Percentiles rank a stretch among this genome's conserved stretches.
phyloP scores from a whole-genome alignment of 192 early-diverging fungal species.

The Irineochytrium annulatum region DNA sequence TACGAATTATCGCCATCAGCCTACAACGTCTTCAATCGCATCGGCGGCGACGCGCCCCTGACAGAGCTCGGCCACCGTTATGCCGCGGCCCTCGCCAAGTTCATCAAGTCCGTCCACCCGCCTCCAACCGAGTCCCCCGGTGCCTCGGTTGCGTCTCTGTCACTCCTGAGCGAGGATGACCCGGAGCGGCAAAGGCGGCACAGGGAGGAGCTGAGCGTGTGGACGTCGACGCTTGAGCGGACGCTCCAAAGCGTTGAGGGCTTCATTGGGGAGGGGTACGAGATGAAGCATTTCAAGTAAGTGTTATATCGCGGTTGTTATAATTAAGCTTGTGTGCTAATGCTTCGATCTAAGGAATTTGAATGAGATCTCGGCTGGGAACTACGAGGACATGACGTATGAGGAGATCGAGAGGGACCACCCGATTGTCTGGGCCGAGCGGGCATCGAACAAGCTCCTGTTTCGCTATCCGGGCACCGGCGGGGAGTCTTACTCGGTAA shows the following conservation, averaged over 20 bases:
- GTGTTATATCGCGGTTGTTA: not conserved
- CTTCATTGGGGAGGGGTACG: constrained; percentile 75
- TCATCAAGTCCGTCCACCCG: constrained; percentile 51
- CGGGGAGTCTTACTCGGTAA: constrained; percentile 79
- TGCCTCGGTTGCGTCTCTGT: not conserved
- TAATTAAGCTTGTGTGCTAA: not conserved
- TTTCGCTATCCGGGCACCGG: constrained; percentile 96
- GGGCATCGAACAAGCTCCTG: constrained; percentile 80
- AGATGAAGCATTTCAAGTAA: constrained; percentile 59
- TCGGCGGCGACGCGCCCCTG: constrained; percentile 85
- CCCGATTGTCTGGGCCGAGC: constrained; percentile 78
- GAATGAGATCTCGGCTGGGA: constrained; percentile 93
- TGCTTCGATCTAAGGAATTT: constrained; percentile 53
- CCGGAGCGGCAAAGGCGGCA: not conserved
- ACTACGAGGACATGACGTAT: constrained; percentile 50
- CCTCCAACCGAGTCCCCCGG: constrained; percentile 5
- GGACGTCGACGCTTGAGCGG: constrained; percentile 85
- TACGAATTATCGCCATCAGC: constrained; percentile 31
- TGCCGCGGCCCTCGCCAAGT: constrained; percentile 68
- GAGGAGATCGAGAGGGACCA: constrained; percentile 71
- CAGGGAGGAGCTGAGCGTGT: constrained; percentile 61
- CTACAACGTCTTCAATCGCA: constrained; percentile 78
- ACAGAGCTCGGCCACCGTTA: constrained; percentile 69
- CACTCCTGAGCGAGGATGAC: not conserved
- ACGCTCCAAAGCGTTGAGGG: constrained; percentile 79